Base-by-base conservation (phyloP, 108 stramenopile species). In the Seminavis robusta region DNA sequence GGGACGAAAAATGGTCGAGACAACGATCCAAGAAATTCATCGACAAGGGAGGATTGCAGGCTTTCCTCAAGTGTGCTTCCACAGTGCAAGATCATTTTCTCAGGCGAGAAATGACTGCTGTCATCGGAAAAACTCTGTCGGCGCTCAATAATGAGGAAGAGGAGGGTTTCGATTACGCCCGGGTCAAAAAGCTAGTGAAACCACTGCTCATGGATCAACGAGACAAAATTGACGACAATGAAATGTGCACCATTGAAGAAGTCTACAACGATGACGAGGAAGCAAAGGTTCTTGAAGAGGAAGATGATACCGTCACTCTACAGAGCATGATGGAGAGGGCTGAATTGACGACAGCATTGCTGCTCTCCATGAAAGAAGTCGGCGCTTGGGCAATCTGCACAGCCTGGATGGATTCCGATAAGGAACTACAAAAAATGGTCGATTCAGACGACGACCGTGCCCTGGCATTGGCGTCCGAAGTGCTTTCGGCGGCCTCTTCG, bases 391-490 rank as follows among this genome's bases (percentile, higher is more conserved):
- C 85, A 7, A 36, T 93, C 30, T 73, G 81, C 29, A 45, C 73
- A 9, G 76, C 71, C 10, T 90, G 89, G 89, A 67, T 69, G 3
- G 50, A 73, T 45, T 73, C 60, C 30, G 42, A 59, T 24, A 56
- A 71, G 15, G 68, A 84, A 42, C 38, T 87, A 31, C 66, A 53
- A 38, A 40, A 56, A 26, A 47, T 88, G 49, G 69, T 78, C 6
- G 67, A 69, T 19, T 92, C 91, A 3, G 41, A 67, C 10, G 81
- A 88, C 48, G 49, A 65, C 27, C 71, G 59, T 28, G 88, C 92
- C 24, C 80, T 85, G 79, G 76, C 75, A 51, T 76, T 90, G n/a
- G 92, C 80, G 17, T 84, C 86, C 0, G 92, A 94, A 42, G 58
- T 94, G 0, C 58, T 88, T 13, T 83, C 88, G 15, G 69, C 77